Evolutionary conservation across 768 basidiomycete genomes (phyloP).

Genomic region (Termitomyces sp.): DNA sequence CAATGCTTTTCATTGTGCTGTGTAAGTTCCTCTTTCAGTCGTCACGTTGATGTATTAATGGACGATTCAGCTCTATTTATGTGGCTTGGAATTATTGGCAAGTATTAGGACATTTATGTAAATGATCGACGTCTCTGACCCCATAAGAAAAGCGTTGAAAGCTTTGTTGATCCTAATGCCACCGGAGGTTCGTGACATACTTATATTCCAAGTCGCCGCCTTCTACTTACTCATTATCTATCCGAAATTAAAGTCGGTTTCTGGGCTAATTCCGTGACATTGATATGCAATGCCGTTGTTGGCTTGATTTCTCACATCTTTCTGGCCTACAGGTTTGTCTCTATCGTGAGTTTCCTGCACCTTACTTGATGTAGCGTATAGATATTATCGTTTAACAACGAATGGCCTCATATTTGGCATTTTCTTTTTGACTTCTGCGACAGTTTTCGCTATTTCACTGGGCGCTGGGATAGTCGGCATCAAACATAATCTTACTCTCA

Average conservation of each 20-base stretch:
- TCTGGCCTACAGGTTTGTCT: slow-evolving; percentile 23
- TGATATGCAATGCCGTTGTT: slow-evolving; percentile 27
- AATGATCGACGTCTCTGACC: not conserved
- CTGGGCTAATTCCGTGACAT: slow-evolving; percentile 32
- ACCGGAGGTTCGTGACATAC: slow-evolving; percentile 7
- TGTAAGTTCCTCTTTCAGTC: slow-evolving; percentile 5
- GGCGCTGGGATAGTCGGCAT: slow-evolving; percentile 10
- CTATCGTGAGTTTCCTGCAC: not conserved
- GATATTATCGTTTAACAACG: slow-evolving; percentile 8
- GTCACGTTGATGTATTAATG: not conserved
- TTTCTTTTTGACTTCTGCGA: not conserved
- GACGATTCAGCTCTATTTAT: slow-evolving; percentile 17
- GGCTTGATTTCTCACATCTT: slow-evolving; percentile 32
- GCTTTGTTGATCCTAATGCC: slow-evolving; percentile 11
- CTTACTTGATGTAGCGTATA: slow-evolving; percentile 12
- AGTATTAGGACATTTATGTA: not conserved
- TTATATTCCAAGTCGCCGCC: not conserved
- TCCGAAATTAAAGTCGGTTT: slow-evolving; percentile 14
- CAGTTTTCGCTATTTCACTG: slow-evolving; percentile 12
- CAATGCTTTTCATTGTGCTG: slow-evolving; percentile 23
- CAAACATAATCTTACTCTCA: slow-evolving; percentile 8
- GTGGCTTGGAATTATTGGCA: slow-evolving; percentile 21
- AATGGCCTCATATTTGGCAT: slow-evolving; percentile 1
- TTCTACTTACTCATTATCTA: not conserved
- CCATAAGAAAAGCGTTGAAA: slow-evolving; percentile 10